phyloP scores from a whole-genome alignment of 2,329 filamentous ascomycete genomes.

The Exserohilum turcica region DNA sequence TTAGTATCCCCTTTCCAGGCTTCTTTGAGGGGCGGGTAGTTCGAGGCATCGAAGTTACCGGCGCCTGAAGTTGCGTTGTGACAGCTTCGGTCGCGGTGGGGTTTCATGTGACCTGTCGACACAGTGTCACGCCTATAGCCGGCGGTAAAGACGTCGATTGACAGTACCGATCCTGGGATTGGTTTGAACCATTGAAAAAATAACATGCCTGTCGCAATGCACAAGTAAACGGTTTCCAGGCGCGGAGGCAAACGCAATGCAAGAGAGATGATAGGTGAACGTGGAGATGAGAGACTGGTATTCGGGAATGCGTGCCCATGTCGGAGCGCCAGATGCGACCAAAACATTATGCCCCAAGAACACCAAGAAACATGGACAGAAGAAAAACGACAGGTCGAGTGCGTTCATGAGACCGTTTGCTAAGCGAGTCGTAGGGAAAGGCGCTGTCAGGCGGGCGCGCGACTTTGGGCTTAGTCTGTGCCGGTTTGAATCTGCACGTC shows the following conservation, averaged over 20 bases:
- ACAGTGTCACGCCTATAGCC: constrained; percentile 34
- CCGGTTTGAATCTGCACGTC: constrained; percentile 1
- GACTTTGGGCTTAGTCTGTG: not conserved
- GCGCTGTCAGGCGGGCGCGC: constrained; percentile 2
- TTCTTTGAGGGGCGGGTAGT: constrained; percentile 20
- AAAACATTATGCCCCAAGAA: constrained; percentile 33
- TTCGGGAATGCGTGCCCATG: constrained; percentile 31
- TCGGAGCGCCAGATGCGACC: constrained; percentile 30
- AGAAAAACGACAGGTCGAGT: constrained; percentile 35
- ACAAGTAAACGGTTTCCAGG: constrained; percentile 23
- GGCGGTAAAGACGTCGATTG: constrained; percentile 18
- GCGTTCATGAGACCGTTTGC: constrained; percentile 37
- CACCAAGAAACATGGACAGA: constrained; percentile 23
- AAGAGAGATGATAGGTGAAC: constrained; percentile 16
- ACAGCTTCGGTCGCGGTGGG: constrained; percentile 35
- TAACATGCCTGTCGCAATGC: constrained; percentile 6
- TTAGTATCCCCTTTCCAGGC: constrained; percentile 29
- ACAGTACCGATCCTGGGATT: constrained; percentile 20
- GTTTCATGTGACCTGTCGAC: constrained; percentile 42
- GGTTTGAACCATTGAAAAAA: constrained; percentile 12
- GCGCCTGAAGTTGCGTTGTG: constrained; percentile 32
- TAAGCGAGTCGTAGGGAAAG: constrained; percentile 2
- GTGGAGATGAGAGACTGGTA: constrained; percentile 28
- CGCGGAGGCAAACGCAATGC: constrained; percentile 39
- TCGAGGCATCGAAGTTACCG: constrained; percentile 19